Evolutionary conservation across 768 basidiomycete genomes (phyloP), one percentile per base, ranked within the genome.

Genomic region (Brasilioporus rufonigricans): DNA sequence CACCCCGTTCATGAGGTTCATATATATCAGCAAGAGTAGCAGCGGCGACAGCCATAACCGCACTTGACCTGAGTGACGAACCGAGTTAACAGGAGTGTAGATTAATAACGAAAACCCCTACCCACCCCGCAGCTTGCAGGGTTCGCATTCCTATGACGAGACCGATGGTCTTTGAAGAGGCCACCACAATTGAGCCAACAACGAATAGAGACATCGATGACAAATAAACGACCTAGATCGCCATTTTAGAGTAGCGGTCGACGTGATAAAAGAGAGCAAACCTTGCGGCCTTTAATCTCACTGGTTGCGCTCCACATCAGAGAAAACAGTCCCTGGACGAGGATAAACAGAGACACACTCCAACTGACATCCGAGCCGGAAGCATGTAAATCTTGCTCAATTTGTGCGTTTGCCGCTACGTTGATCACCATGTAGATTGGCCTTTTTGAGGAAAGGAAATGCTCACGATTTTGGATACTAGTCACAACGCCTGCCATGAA

Each of bases 11-110:
- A n/a, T 77, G 73, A 0, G 89, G 82, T 27, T 91, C 89, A 60
- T 83, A 91, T 18, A 91, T 84, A 65, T 91, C 90, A 4, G 89
- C 87, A 4, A 92, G 75, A 0, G 89, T 88, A 5, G 87, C 89
- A 1, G 87, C 88, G 12, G 89, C 90, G 44, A 92, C 82, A 0
- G 85, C 69, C 53, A 87, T 78, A 16, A 88, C 84, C 1, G 87
- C 86, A 48, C 83, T 81, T 5, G 84, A 85, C 14, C 84, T 86
- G 54, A 41, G 13, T 4, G 31, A 36, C 16, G 14, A 8, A 35
- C 24, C 19, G 3, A 50, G 23, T 61, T 40, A 57, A 43, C 18
- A 27, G 16, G 8, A 0, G 2, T 5, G 4, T n/a, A 5, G 16
- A n/a, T 24, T 39, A 9, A 3, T 4, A 5, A 33, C 27, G 26